Percentiles rank a stretch among this genome's conserved stretches.
Conservation (phyloP, 768 basidiomycete genomes). For the Amanita pallidorosea region DNA sequence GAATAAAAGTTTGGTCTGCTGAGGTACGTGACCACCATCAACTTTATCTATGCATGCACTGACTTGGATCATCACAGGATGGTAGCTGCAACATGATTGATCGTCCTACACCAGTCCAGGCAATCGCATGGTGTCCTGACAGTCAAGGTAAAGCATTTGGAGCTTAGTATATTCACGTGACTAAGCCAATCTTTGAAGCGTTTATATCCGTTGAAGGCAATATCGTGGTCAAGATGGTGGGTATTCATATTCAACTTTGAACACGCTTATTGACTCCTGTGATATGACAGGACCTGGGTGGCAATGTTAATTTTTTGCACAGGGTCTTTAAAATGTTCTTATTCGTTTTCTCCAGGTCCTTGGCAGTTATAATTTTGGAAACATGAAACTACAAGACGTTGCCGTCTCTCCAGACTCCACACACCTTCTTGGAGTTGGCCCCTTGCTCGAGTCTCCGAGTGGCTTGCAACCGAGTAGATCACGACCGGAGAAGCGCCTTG, state of each 20-base stretch:
- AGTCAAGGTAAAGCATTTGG: constrained; percentile 35
- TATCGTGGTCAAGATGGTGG: constrained; percentile 48
- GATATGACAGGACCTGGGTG: constrained; percentile 41
- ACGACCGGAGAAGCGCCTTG: constrained; percentile 59
- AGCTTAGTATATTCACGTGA: neutral
- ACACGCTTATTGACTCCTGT: constrained; percentile 5
- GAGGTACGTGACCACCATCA: constrained; percentile 30
- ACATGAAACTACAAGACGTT: constrained; percentile 59
- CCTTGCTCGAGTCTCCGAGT: constrained; percentile 48
- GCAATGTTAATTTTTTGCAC: constrained; percentile 30
- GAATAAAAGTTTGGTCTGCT: constrained; percentile 63
- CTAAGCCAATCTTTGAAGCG: constrained; percentile 22
- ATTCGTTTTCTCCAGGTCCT: constrained; percentile 27
- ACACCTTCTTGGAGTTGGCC: constrained; percentile 59
- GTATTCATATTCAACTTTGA: constrained; percentile 8
- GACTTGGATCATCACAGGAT: constrained; percentile 26
- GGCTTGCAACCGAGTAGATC: constrained; percentile 64
- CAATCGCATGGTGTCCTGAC: constrained; percentile 58
- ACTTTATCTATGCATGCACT: neutral
- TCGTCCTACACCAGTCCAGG: constrained; percentile 42
- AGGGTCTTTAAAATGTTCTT: neutral
- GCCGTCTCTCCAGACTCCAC: constrained; percentile 57
- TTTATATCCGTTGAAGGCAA: constrained; percentile 66
- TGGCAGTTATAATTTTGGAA: constrained; percentile 46
- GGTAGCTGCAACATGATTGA: constrained; percentile 64